phyloP scores from a whole-genome alignment of 1,284 basidiomycete genomes.

The Fomitopsis palustris region DNA sequence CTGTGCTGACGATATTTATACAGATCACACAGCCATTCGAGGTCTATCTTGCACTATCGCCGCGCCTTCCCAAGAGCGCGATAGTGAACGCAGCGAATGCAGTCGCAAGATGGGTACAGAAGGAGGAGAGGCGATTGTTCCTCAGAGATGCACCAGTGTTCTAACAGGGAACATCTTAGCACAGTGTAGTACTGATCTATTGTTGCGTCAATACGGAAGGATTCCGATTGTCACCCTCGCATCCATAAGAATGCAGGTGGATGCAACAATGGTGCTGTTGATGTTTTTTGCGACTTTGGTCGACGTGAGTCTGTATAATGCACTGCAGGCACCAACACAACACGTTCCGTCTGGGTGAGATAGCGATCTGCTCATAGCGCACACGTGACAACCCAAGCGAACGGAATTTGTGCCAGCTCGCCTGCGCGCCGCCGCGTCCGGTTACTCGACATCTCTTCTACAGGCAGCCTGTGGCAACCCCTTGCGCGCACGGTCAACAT shows the following conservation, averaged over 20 bases:
- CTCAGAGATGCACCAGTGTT: slow-evolving; percentile 87
- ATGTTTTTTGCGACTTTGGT: not conserved
- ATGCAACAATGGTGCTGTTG: not conserved
- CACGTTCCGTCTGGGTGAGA: not conserved
- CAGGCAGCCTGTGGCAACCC: not conserved
- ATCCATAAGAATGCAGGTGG: not conserved
- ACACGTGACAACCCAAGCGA: not conserved
- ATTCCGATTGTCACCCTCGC: not conserved
- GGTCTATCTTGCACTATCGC: slow-evolving; percentile 82
- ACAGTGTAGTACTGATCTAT: not conserved
- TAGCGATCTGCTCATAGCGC: not conserved
- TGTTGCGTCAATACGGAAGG: not conserved
- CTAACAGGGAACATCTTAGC: slow-evolving; percentile 30
- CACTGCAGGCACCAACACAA: not conserved
- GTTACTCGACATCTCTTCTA: not conserved
- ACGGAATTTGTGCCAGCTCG: not conserved
- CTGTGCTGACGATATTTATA: slow-evolving; percentile 2
- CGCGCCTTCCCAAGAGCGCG: slow-evolving; percentile 81
- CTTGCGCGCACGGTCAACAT: not conserved
- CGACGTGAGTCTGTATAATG: not conserved
- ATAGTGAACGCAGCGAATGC: slow-evolving; percentile 85
- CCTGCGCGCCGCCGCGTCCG: not conserved
- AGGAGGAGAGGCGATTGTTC: slow-evolving; percentile 81
- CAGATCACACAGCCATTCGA: slow-evolving; percentile 94
- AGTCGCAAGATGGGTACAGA: slow-evolving; percentile 87